Evolutionary conservation across 1,284 basidiomycete species (phyloP).

Genomic region (Xerocomus amazonicus): DNA sequence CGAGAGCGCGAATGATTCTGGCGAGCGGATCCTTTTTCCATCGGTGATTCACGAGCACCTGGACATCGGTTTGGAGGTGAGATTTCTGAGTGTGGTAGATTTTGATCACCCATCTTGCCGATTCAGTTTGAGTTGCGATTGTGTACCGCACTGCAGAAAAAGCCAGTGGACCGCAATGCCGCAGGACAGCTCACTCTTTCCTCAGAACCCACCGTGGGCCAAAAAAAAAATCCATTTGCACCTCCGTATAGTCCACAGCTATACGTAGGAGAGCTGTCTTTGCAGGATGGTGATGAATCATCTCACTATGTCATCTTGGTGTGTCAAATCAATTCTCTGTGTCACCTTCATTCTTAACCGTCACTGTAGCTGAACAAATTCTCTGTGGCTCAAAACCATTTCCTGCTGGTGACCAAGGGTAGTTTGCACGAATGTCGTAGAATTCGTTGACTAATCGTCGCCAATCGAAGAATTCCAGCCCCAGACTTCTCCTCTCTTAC

Average conservation of each 20-base stretch:
- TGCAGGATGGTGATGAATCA: constrained; percentile 54
- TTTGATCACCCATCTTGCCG: not conserved
- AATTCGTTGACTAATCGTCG: not conserved
- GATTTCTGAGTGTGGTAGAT: constrained; percentile 12
- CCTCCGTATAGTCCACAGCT: constrained; percentile 78
- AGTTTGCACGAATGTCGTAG: not conserved
- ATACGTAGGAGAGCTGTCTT: constrained; percentile 61
- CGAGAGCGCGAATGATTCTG: constrained; percentile 57
- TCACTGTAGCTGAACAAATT: constrained; percentile 73
- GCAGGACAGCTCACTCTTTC: constrained; percentile 29
- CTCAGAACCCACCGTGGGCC: constrained; percentile 25
- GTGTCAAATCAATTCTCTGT: constrained; percentile 28
- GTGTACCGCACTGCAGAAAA: constrained; percentile 79
- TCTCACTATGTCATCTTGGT: constrained; percentile 75
- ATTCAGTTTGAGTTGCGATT: constrained; percentile 75
- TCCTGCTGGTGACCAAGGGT: constrained; percentile 81
- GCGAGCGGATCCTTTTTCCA: constrained; percentile 75
- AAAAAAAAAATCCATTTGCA: constrained; percentile 66
- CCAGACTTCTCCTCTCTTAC: constrained; percentile 75
- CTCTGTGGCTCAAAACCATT: constrained; percentile 78
- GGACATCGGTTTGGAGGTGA: constrained; percentile 63
- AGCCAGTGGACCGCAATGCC: constrained; percentile 53
- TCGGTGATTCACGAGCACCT: constrained; percentile 59
- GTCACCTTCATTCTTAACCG: constrained; percentile 1
- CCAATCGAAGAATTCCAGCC: constrained; percentile 57